phyloP scores from a whole-genome alignment of 345 rosid genomes.

The Acer yangbiense region DNA sequence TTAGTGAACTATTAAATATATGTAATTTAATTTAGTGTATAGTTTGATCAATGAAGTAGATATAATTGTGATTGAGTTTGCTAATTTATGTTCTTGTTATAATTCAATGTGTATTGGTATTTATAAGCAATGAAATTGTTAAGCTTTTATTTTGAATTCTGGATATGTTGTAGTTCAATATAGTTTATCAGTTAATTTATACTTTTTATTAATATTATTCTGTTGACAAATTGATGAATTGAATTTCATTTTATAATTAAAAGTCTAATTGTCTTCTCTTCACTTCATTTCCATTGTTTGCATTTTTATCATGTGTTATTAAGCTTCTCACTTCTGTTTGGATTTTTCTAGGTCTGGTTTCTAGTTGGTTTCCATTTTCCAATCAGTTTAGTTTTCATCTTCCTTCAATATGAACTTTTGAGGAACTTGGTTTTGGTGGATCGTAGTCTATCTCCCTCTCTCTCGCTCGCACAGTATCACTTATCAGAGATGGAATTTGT shows the following conservation, averaged over 20 bases:
- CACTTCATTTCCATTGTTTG: background rate
- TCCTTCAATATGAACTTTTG: background rate
- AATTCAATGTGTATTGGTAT: background rate
- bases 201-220: no score
- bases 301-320: background rate
- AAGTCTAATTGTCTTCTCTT: no score
- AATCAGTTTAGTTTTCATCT: background rate
- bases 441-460: no score
- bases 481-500: conserved; percentile 61
- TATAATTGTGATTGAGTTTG: background rate
- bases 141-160: background rate
- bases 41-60: background rate
- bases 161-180: background rate
- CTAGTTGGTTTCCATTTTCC: background rate
- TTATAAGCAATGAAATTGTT: background rate
- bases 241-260: no score
- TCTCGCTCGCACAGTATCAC: no score
- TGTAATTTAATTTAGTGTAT: background rate
- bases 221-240: no score
- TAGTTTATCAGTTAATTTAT: background rate
- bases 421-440: conserved; percentile 2
- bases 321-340: background rate
- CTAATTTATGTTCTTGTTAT: background rate
- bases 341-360: background rate
- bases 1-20: no score